phyloP scores from a whole-genome alignment of 2,329 filamentous ascomycete species.

The Tolypocladium paradoxum region DNA sequence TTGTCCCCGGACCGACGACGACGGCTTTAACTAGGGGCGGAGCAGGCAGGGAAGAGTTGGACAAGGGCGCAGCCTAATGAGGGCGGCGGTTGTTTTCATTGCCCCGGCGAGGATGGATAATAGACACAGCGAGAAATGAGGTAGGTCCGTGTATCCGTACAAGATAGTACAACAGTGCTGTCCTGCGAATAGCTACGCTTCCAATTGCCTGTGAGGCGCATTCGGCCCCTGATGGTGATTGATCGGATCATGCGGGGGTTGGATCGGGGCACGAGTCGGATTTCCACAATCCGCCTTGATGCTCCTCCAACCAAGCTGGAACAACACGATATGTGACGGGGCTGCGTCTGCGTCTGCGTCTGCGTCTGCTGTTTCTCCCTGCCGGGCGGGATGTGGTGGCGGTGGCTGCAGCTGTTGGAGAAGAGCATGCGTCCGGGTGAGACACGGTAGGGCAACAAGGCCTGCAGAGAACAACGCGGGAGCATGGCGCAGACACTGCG shows the following conservation, averaged over 20 bases:
- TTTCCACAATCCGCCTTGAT: not conserved
- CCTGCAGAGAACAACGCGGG: not conserved
- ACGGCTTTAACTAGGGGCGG: not conserved
- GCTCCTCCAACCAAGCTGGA: not conserved
- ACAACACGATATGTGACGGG: not conserved
- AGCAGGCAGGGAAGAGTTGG: not conserved
- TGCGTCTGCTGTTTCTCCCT: too few relatives aligned
- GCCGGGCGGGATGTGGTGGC: too few relatives aligned
- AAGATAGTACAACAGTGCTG: not conserved
- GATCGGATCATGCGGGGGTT: too few relatives aligned
- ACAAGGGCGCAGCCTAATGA: too few relatives aligned
- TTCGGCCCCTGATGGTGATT: too few relatives aligned
- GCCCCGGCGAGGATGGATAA: not conserved
- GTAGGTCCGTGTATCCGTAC: not conserved
- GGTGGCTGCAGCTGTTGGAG: too few relatives aligned
- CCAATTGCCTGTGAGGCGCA: too few relatives aligned
- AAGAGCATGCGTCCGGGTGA: not conserved
- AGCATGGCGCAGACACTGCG: not conserved
- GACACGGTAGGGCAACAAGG: not conserved
- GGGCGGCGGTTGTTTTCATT: not conserved
- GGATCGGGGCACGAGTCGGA: not conserved
- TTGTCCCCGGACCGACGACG: not conserved
- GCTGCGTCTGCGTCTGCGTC: not conserved
- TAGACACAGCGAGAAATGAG: not conserved
- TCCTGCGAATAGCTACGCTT: too few relatives aligned